Evolutionary conservation across 2,329 filamentous ascomycete species (phyloP).

Genomic region (Escovopsis sp.): DNA sequence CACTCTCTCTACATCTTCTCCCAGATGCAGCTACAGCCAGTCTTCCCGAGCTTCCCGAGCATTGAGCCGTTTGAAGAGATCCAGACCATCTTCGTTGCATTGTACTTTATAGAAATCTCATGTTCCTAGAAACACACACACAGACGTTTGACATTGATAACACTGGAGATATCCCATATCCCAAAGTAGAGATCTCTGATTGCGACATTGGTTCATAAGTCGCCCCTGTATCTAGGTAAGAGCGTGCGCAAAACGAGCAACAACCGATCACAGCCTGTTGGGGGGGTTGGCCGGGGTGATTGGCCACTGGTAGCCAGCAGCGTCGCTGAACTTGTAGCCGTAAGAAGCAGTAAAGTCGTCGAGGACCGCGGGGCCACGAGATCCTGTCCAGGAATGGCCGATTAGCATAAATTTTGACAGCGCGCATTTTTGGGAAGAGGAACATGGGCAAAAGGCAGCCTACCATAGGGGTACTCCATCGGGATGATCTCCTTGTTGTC

Average conservation of each 20-base stretch:
- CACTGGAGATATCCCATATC: no score
- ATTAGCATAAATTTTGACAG: slow-evolving; percentile 8
- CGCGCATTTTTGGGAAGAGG: neutral
- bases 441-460: slow-evolving; percentile 19
- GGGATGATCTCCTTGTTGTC: slow-evolving; percentile 99
- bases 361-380: slow-evolving; percentile 85
- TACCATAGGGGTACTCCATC: slow-evolving; percentile 99
- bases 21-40: no score
- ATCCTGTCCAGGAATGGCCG: slow-evolving; percentile 42
- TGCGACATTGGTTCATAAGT: no score
- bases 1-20: no score
- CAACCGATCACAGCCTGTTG: slow-evolving; percentile 62
- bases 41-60: no score
- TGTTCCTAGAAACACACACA: no score
- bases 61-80: no score
- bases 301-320: slow-evolving; percentile 90
- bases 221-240: slow-evolving; percentile 1
- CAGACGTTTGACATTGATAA: no score
- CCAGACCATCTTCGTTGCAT: no score
- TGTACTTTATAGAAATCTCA: no score
- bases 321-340: slow-evolving; percentile 97
- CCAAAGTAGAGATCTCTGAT: no score
- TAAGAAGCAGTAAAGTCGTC: slow-evolving; percentile 98
- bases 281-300: slow-evolving; percentile 50
- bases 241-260: slow-evolving; percentile 5